phyloP scores from a whole-genome alignment of 257 asterid genomes.

The Nicotiana undulata region DNA sequence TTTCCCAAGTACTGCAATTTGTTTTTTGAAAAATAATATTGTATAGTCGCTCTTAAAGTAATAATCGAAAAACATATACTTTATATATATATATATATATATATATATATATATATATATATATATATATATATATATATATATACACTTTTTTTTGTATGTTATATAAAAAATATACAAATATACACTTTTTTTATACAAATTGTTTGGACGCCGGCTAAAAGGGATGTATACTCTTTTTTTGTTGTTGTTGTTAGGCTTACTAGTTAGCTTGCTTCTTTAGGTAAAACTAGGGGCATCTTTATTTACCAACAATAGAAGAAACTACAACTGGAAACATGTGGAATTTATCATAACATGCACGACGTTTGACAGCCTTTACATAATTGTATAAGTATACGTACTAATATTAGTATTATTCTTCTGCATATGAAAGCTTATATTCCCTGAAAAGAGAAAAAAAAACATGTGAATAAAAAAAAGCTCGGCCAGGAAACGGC shows the following conservation, averaged over 20 bases:
- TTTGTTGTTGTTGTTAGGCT: not conserved
- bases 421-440: not conserved
- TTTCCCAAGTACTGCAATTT: too few relatives aligned
- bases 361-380: conserved; percentile 1
- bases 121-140: too few relatives aligned
- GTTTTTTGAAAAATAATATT: too few relatives aligned
- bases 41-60: too few relatives aligned
- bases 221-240: too few relatives aligned
- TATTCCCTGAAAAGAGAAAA: conserved; percentile 1
- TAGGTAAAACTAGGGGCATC: not conserved
- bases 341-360: conserved; percentile 1
- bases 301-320: not conserved
- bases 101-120: too few relatives aligned
- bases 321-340: not conserved
- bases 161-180: too few relatives aligned
- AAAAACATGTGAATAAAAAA: not conserved
- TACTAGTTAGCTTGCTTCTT: not conserved
- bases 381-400: not conserved
- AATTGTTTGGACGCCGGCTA: too few relatives aligned
- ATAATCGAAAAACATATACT: too few relatives aligned
- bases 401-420: not conserved
- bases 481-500: not conserved
- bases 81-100: too few relatives aligned
- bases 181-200: too few relatives aligned
- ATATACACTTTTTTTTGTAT: too few relatives aligned